Evolutionary conservation across 1,139 yeast genomes (phyloP).

Genomic region (Pichia sp.): DNA sequence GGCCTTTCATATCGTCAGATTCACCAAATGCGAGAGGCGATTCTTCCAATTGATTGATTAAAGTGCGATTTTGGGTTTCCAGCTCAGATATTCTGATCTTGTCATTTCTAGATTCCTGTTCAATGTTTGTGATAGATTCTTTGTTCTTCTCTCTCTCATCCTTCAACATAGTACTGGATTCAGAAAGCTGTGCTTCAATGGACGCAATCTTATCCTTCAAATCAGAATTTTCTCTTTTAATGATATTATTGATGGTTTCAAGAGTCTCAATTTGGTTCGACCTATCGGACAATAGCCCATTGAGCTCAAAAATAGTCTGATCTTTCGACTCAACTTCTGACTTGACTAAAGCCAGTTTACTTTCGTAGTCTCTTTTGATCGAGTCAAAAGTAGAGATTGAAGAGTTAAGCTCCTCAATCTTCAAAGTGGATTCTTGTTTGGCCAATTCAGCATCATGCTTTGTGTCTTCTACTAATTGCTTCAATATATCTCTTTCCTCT

Average conservation of each 20-base stretch:
- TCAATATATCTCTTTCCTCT: constrained; percentile 30
- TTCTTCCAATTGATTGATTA: constrained; percentile 66
- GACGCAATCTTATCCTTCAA: constrained; percentile 38
- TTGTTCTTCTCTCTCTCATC: constrained; percentile 44
- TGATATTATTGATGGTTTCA: constrained; percentile 40
- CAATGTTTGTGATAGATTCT: constrained; percentile 40
- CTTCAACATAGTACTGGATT: constrained; percentile 33
- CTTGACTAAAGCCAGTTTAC: constrained; percentile 19
- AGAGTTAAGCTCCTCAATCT: constrained; percentile 33
- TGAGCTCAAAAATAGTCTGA: constrained; percentile 21
- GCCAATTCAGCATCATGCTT: constrained; percentile 31
- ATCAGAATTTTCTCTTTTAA: constrained; percentile 42
- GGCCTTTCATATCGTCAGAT: constrained; percentile 47
- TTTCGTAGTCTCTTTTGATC: constrained; percentile 27
- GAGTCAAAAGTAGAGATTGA: constrained; percentile 25
- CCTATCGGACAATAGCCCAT: constrained; percentile 46
- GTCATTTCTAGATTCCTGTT: constrained; percentile 50
- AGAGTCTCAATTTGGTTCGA: constrained; percentile 57
- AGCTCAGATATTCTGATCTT: constrained; percentile 52
- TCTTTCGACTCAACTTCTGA: constrained; percentile 21
- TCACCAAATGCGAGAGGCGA: constrained; percentile 26
- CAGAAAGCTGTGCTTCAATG: constrained; percentile 30
- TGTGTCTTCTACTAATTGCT: constrained; percentile 27
- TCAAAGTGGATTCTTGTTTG: constrained; percentile 37
- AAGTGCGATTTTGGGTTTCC: constrained; percentile 59